A percentile compares a stretch with the other conserved stretches of the same genome.
These are phyloP conservation scores for Stentor roeselii DNA, from an alignment of 73 alveolate species.

Conservation along the genomic window DNA sequence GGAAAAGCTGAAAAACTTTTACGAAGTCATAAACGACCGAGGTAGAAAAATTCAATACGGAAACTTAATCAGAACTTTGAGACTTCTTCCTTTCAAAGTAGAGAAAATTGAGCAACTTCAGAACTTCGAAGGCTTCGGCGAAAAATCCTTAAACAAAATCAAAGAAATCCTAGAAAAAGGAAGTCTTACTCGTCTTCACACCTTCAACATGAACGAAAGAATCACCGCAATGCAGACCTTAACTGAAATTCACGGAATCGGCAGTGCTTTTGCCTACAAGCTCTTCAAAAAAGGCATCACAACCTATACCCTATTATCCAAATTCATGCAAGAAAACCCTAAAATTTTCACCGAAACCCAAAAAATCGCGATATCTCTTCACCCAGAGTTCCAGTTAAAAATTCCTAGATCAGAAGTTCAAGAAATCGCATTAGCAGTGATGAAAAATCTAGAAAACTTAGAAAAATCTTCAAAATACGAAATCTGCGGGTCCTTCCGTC, in stretches of 20 bases:
- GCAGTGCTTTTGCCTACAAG: slow-evolving; percentile 77
- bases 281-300: slow-evolving; percentile 84
- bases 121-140: slow-evolving; percentile 71
- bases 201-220: slow-evolving; percentile 68
- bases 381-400: slow-evolving; percentile 75
- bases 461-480: slow-evolving; percentile 49
- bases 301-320: slow-evolving; percentile 59
- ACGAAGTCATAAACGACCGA: slow-evolving; percentile 60
- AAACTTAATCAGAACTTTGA: slow-evolving; percentile 51
- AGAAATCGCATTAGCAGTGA: slow-evolving; percentile 57
- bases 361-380: slow-evolving; percentile 76
- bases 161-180: slow-evolving; percentile 90
- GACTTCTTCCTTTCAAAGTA: slow-evolving; percentile 46
- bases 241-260: slow-evolving; percentile 90
- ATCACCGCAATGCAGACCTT: slow-evolving; percentile 63
- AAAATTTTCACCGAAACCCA: slow-evolving; percentile 54
- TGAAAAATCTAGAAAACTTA: slow-evolving; percentile 49
- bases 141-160: slow-evolving; percentile 80
- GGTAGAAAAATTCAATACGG: slow-evolving; percentile 70
- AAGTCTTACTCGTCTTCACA: slow-evolving; percentile 60
- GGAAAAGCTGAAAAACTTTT: slow-evolving; percentile 52
- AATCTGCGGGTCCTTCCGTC: slow-evolving; percentile 89
- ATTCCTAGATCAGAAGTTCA: slow-evolving; percentile 93
- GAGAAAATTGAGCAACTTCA: slow-evolving; percentile 52
- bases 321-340: slow-evolving; percentile 59